Percentiles rank a stretch among this genome's conserved stretches.
Conservation (phyloP, 1,284 basidiomycete genomes). For the Singerocomus inundabilis region DNA sequence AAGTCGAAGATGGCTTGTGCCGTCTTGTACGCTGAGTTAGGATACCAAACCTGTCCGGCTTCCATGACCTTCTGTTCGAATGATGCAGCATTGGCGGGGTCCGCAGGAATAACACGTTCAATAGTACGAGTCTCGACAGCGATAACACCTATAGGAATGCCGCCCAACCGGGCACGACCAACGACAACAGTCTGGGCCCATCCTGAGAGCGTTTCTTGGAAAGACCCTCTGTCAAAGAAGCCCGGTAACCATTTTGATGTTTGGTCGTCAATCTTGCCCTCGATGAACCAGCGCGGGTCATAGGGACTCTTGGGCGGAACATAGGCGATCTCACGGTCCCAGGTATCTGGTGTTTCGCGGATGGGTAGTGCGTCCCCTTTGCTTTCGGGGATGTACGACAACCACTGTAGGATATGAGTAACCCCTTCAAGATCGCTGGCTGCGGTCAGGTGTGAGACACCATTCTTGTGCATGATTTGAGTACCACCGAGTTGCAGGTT, state of each 20-base stretch:
- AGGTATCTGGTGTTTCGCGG: constrained; percentile 68
- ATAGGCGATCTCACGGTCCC: constrained; percentile 94
- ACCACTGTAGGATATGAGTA: constrained; percentile 90
- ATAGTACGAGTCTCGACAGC: constrained; percentile 98
- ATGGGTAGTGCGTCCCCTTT: constrained; percentile 80
- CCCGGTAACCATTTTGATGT: constrained; percentile 77
- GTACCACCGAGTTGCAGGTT: constrained; percentile 99
- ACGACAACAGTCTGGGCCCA: constrained; percentile 99
- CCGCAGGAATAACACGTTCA: constrained; percentile 95
- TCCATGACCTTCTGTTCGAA: constrained; percentile 99
- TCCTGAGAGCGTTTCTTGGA: constrained; percentile 93
- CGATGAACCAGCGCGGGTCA: constrained; percentile 97
- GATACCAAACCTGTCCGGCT: constrained; percentile 99
- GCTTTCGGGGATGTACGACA: constrained; percentile 88
- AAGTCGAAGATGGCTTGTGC: constrained; percentile 99
- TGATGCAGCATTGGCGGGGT: constrained; percentile 97
- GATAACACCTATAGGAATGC: constrained; percentile 97
- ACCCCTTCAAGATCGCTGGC: constrained; percentile 94
- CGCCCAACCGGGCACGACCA: constrained; percentile 93
- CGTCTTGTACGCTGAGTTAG: constrained; percentile 99
- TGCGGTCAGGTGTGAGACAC: constrained; percentile 95
- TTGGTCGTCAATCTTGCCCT: constrained; percentile 87
- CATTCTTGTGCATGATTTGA: constrained; percentile 99
- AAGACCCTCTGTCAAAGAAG: constrained; percentile 96
- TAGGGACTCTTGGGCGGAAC: constrained; percentile 92